A percentile compares a stretch with the other conserved stretches of the same genome.
phyloP scores from a whole-genome alignment of 2,329 filamentous ascomycete genomes.

The Cylindrodendrum hubeiense region DNA sequence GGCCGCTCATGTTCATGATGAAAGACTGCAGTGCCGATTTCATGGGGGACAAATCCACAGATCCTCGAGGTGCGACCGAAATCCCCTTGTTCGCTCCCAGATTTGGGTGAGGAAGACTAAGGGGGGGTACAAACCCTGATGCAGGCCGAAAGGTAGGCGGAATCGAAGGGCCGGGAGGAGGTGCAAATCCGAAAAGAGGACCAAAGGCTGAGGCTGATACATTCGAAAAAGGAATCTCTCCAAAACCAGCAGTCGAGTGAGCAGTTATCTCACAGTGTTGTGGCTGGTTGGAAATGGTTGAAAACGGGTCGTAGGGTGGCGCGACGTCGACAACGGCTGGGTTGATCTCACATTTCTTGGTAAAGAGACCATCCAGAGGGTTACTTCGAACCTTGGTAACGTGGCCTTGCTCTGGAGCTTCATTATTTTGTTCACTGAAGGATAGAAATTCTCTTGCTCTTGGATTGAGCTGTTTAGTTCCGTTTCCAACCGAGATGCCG shows the following conservation, averaged over 20 bases:
- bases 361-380: neutral
- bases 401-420: neutral
- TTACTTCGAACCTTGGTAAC: neutral
- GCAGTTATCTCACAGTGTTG: neutral
- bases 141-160: neutral
- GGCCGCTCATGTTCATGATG: neutral
- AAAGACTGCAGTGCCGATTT: neutral
- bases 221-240: neutral
- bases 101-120: neutral
- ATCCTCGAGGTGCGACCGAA: neutral
- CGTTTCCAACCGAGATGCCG: slow-evolving; percentile 22
- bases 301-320: neutral
- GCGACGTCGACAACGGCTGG: neutral
- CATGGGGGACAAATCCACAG: neutral
- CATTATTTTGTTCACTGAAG: slow-evolving; percentile 26
- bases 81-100: neutral
- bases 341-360: neutral
- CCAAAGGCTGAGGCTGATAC: slow-evolving; percentile 8
- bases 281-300: neutral
- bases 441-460: slow-evolving; percentile 51
- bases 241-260: neutral
- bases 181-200: slow-evolving; percentile 19
- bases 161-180: neutral
- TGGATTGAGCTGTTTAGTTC: slow-evolving; percentile 45
- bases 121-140: neutral